phyloP scores from a whole-genome alignment of 257 asterid species.

The Ligustrum vulgare region DNA sequence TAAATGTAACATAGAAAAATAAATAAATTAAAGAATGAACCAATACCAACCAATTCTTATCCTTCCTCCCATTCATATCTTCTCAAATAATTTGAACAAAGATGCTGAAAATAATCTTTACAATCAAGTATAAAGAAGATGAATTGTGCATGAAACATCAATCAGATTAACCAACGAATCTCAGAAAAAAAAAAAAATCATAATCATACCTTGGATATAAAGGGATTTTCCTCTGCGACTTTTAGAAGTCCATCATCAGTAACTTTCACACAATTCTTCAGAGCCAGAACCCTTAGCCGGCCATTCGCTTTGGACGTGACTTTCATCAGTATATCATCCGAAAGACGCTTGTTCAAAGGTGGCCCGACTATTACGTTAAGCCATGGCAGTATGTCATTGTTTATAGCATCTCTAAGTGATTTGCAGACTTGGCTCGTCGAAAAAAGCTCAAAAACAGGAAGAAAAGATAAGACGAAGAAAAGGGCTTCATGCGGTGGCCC shows the following conservation, averaged over 20 bases:
- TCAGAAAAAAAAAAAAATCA: too few relatives aligned
- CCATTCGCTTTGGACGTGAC: slow-evolving; percentile 54
- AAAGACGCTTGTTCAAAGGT: slow-evolving; percentile 50
- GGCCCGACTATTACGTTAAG: slow-evolving; percentile 44
- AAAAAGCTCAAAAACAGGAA: slow-evolving; percentile 64
- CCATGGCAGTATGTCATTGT: slow-evolving; percentile 70
- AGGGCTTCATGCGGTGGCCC: slow-evolving; percentile 61
- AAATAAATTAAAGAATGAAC: not conserved
- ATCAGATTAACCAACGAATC: not conserved
- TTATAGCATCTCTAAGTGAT: slow-evolving; percentile 62
- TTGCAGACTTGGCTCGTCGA: slow-evolving; percentile 53
- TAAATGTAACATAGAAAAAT: not conserved
- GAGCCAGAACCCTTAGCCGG: slow-evolving; percentile 47
- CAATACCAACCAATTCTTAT: slow-evolving; percentile 33
- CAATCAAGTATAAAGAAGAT: not conserved
- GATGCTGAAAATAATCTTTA: not conserved
- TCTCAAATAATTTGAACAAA: not conserved
- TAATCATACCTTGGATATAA: slow-evolving; percentile 51
- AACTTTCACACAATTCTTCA: slow-evolving; percentile 52
- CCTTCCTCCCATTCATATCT: slow-evolving; percentile 15
- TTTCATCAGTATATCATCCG: slow-evolving; percentile 47
- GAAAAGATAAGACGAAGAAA: slow-evolving; percentile 60
- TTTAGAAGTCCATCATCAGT: slow-evolving; percentile 59
- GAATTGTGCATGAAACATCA: too few relatives aligned
- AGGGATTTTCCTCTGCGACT: slow-evolving; percentile 49